These are phyloP conservation scores for Solidago caesia DNA, from an alignment of 129 eudicot genomes.

Conservation along the genomic window DNA sequence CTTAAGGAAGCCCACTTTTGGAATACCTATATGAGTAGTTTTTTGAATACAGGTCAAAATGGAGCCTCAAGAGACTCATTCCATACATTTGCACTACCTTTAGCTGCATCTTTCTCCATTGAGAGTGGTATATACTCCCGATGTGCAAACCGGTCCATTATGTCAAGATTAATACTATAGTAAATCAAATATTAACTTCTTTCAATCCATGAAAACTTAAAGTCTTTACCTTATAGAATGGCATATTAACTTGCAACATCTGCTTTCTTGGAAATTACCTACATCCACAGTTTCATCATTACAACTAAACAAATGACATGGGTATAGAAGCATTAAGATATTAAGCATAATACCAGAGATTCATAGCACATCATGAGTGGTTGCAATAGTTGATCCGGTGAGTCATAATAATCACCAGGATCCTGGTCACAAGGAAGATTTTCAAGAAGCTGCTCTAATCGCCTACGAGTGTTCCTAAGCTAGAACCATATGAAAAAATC, in stretches of 20 bases:
- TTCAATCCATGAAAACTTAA: too few species aligned
- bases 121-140: slow-evolving; percentile 86
- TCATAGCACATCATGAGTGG: slow-evolving; percentile 86
- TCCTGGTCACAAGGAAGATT: slow-evolving; percentile 77
- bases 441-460: slow-evolving; percentile 86
- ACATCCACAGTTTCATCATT: too few species aligned
- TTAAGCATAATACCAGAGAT: slow-evolving; percentile 61
- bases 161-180: too few species aligned
- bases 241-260: too few species aligned
- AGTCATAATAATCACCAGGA: slow-evolving; percentile 74
- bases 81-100: slow-evolving; percentile 98
- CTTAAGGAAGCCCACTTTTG: background rate
- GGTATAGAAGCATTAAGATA: background rate
- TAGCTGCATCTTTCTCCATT: slow-evolving; percentile 98
- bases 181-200: too few species aligned
- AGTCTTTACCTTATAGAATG: too few species aligned
- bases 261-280: too few species aligned
- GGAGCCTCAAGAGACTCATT: slow-evolving; percentile 99
- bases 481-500: slow-evolving; percentile 30
- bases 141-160: slow-evolving; percentile 67
- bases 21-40: slow-evolving; percentile 36
- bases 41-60: slow-evolving; percentile 32
- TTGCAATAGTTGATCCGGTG: slow-evolving; percentile 71
- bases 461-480: slow-evolving; percentile 75
- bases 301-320: background rate